Conservation (phyloP, 176 grass and related monocot species). For the Coix lacrymajobi region DNA sequence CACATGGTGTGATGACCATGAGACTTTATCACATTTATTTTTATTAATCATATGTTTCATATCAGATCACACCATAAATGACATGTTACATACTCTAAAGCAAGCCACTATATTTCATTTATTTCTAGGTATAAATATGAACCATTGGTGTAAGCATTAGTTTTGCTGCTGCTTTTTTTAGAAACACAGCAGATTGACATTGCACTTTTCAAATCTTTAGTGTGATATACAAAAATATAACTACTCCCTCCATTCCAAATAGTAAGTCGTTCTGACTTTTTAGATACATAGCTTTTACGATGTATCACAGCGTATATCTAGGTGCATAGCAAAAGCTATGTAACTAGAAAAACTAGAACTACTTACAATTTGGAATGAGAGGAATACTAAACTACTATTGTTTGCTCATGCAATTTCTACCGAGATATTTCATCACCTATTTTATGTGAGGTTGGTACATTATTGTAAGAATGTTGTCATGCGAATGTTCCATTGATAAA, state of each 20-base stretch:
- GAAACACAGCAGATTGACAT: not conserved
- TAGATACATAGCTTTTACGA: not conserved
- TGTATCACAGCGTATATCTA: not conserved
- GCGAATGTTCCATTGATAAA: conserved; percentile 40
- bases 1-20: not conserved
- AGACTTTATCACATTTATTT: not conserved
- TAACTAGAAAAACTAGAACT: not conserved
- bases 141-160: not conserved
- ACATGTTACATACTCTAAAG: not conserved
- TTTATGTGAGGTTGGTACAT: not conserved
- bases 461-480: conserved; percentile 29
- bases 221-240: not conserved
- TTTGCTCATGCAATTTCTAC: not conserved
- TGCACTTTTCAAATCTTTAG: not conserved
- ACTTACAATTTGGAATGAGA: not conserved
- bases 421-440: conserved; percentile 12
- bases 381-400: not conserved
- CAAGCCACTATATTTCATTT: conserved; percentile 2
- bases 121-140: not conserved
- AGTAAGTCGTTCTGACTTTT: not conserved
- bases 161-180: not conserved
- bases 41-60: not conserved
- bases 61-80: not conserved
- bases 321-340: not conserved
- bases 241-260: not conserved